Percentiles rank a stretch among this genome's conserved stretches.
phyloP scores from a whole-genome alignment of 1,139 yeast genomes.

The Debaryomycetaceae sp. region DNA sequence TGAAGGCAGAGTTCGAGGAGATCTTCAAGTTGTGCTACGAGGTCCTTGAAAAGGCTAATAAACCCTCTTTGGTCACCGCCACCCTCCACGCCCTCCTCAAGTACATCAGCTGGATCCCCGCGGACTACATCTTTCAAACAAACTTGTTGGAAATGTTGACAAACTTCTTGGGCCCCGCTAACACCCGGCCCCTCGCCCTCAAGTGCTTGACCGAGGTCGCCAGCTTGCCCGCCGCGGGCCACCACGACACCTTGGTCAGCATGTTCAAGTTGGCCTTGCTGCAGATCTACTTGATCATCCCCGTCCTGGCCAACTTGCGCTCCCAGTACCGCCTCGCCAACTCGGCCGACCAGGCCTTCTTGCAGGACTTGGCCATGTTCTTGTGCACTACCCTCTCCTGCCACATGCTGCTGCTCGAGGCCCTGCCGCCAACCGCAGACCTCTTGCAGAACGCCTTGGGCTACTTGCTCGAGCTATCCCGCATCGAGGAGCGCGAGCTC shows the following conservation, averaged over 20 bases:
- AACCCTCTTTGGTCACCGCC: conserved; percentile 72
- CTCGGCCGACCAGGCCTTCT: conserved; percentile 82
- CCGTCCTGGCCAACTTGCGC: conserved; percentile 63
- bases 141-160: conserved; percentile 60
- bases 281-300: conserved; percentile 60
- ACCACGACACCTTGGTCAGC: conserved; percentile 57
- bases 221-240: conserved; percentile 47
- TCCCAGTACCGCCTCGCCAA: conserved; percentile 65
- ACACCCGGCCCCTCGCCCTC: conserved; percentile 73
- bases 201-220: conserved; percentile 92
- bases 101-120: conserved; percentile 92
- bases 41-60: conserved; percentile 78
- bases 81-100: conserved; percentile 76
- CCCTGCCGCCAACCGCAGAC: conserved; percentile 31
- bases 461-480: conserved; percentile 75
- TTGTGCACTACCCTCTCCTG: conserved; percentile 73
- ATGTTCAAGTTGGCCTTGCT: conserved; percentile 71
- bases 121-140: conserved; percentile 82
- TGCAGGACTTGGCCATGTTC: conserved; percentile 93
- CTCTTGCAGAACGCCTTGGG: conserved; percentile 62
- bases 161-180: conserved; percentile 68
- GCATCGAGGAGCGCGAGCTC: conserved; percentile 90
- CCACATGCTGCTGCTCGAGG: conserved; percentile 69
- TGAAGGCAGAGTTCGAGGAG: conserved; percentile 86
- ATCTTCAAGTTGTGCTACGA: conserved; percentile 89